Percentiles rank a stretch among this genome's conserved stretches.
Evolutionary conservation across 345 rosid genomes (phyloP).

Genomic region (Gossypium herbaceum): DNA sequence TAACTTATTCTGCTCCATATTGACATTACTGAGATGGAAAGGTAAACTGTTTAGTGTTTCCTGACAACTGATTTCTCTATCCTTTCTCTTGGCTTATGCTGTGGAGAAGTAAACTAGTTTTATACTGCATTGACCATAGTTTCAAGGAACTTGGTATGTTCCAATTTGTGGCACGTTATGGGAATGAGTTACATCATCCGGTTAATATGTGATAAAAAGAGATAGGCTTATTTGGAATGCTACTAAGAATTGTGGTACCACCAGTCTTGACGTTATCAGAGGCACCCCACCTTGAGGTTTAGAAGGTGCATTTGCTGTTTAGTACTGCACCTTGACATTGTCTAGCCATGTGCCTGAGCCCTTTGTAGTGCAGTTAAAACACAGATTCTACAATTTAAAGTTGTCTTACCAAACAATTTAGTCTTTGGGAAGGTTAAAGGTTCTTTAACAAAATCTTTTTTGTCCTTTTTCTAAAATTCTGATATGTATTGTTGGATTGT

Average conservation of each 20-base stretch:
- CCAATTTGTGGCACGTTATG: neutral
- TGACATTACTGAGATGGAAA: neutral
- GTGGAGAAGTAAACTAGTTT: neutral
- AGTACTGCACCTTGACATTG: neutral
- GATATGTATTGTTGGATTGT: neutral
- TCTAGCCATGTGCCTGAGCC: neutral
- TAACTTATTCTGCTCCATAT: neutral
- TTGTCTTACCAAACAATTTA: neutral
- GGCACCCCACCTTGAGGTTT: neutral
- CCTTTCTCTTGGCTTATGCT: neutral
- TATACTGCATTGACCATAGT: neutral
- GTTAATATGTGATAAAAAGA: neutral
- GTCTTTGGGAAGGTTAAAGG: neutral
- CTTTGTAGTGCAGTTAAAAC: neutral
- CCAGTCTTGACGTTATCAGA: neutral
- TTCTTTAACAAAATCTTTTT: neutral
- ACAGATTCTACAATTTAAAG: neutral
- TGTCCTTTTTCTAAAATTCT: neutral
- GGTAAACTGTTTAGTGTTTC: neutral
- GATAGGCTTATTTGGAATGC: neutral
- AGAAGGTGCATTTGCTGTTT: neutral
- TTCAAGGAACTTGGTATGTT: neutral
- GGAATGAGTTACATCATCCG: neutral
- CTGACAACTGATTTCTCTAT: neutral
- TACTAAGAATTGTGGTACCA: neutral